phyloP scores from a whole-genome alignment of 345 rosid genomes.

The Moricandia arvensis region DNA sequence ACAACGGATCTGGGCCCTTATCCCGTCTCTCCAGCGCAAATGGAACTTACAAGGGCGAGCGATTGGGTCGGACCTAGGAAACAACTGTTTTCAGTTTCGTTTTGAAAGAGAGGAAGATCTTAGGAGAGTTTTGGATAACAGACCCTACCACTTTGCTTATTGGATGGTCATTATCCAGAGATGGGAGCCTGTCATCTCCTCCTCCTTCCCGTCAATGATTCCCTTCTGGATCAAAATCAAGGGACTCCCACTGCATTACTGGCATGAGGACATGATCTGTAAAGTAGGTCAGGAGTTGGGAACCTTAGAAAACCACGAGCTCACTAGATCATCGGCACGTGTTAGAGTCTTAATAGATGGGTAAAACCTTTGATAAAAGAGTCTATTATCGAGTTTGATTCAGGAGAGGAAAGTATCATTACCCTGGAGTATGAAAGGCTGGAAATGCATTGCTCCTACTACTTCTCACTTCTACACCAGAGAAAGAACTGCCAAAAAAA shows the following conservation, averaged over 20 bases:
- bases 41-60: not conserved
- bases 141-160: not conserved
- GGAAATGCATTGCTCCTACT: not conserved
- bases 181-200: not conserved
- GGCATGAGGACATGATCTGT: not conserved
- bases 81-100: not conserved
- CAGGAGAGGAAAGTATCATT: not conserved
- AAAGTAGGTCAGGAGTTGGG: not conserved
- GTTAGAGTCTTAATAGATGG: not conserved
- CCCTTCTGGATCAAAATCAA: not conserved
- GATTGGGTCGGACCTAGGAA: not conserved
- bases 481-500: too few relatives aligned
- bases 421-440: not conserved
- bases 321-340: not conserved
- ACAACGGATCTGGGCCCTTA: not conserved
- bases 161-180: not conserved
- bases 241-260: not conserved
- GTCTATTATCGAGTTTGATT: not conserved
- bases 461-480: not conserved
- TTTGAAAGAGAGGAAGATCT: too few relatives aligned
- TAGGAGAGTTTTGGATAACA: not conserved
- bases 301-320: not conserved
- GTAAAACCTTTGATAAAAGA: not conserved
- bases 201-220: not conserved
- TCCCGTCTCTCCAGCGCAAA: not conserved